These are phyloP conservation scores for Termitomyces sp. DNA, from an alignment of 768 basidiomycete species.

Conservation along the genomic window DNA sequence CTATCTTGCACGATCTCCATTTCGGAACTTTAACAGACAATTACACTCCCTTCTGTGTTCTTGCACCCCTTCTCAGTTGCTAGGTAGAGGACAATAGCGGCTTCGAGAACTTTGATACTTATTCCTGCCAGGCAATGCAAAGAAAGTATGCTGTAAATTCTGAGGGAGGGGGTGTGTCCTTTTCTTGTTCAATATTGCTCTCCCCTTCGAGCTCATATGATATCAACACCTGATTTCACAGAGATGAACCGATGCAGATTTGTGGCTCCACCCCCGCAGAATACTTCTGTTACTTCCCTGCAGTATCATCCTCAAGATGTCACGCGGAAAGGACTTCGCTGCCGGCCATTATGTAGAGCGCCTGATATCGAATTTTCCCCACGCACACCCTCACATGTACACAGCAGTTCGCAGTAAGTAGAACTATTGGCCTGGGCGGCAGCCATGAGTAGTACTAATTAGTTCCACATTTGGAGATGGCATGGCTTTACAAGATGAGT, in stretches of 20 bases:
- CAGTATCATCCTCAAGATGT: background rate
- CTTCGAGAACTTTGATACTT: background rate
- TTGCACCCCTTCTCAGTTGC: background rate
- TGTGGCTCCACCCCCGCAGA: no score
- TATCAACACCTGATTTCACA: background rate
- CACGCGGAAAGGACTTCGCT: background rate
- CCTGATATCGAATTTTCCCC: no score
- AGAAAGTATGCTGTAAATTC: background rate
- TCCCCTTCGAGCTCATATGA: background rate
- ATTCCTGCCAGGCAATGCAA: background rate
- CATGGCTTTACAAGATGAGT: background rate
- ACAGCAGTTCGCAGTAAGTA: no score
- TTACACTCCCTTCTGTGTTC: background rate
- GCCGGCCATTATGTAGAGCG: background rate
- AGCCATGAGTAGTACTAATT: background rate
- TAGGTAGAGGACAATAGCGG: background rate
- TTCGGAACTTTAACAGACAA: background rate
- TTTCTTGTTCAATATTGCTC: background rate
- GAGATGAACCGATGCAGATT: background rate
- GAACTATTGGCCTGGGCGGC: background rate
- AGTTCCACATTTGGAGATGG: background rate
- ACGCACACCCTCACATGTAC: background rate
- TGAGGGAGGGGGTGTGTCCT: background rate
- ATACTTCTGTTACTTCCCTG: no score
- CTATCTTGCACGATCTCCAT: background rate